phyloP scores from a whole-genome alignment of 139 green algal genomes.

The Chlamydomonas sp. region DNA sequence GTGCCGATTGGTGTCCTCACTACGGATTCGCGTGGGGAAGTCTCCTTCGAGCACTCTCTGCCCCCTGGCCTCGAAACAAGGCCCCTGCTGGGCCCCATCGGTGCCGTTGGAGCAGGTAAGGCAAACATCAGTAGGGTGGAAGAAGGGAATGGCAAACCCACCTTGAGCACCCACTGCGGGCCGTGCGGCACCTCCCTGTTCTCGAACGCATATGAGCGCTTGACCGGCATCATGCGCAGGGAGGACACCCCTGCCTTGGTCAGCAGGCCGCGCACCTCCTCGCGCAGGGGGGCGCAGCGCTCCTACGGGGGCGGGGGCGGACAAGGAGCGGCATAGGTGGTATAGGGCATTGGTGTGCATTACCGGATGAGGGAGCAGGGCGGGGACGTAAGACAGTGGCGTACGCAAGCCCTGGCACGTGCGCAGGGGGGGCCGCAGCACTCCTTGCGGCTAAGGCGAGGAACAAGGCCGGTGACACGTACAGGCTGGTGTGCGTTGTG shows the following conservation, averaged over 20 bases:
- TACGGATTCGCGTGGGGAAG: no score
- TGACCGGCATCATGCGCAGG: conserved; percentile 88
- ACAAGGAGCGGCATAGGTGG: background rate
- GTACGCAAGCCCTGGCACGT: no score
- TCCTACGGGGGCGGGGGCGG: conserved; percentile 21
- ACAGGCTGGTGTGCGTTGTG: no score
- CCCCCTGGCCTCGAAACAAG: background rate
- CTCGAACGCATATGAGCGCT: conserved; percentile 96
- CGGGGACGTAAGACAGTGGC: no score
- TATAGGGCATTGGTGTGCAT: background rate
- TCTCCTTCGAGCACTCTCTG: background rate
- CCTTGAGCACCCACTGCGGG: conserved; percentile 94
- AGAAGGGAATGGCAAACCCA: conserved; percentile 40
- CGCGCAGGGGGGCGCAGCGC: conserved; percentile 51
- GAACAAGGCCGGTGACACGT: no score
- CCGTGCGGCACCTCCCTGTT: conserved; percentile 74
- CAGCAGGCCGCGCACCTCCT: conserved; percentile 82
- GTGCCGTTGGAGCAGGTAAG: no score
- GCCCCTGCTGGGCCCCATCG: background rate
- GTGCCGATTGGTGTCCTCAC: no score
- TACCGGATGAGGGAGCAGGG: no score
- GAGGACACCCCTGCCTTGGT: conserved; percentile 65
- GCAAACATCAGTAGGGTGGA: no score
- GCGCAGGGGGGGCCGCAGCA: no score
- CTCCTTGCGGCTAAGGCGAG: no score